These are phyloP conservation scores for Boletus subparvulus DNA, from an alignment of 768 basidiomycete genomes.

Conservation along the genomic window DNA sequence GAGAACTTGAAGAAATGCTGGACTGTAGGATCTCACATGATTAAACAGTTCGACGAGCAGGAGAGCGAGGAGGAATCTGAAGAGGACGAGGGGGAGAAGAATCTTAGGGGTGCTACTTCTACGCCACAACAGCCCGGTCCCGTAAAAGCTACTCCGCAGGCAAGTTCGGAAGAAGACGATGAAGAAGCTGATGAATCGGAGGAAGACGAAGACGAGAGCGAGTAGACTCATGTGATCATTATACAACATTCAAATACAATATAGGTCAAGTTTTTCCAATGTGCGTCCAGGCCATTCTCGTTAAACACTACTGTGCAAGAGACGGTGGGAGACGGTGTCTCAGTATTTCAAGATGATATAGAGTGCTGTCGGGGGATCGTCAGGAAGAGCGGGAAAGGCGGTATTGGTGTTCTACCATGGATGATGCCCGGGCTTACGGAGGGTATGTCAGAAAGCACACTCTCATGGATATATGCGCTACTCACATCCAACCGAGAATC, in stretches of 20 bases:
- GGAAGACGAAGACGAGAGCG: slow-evolving; percentile 6
- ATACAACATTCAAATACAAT: slow-evolving; percentile 9
- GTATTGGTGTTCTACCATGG: slow-evolving; percentile 43
- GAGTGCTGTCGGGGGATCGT: slow-evolving; percentile 47
- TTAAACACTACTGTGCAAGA: not conserved
- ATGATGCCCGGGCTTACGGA: slow-evolving; percentile 68
- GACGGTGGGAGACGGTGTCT: not conserved
- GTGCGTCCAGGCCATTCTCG: not conserved
- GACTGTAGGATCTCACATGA: slow-evolving; percentile 70
- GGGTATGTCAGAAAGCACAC: slow-evolving; percentile 10
- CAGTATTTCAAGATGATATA: slow-evolving; percentile 82
- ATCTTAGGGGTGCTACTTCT: not conserved
- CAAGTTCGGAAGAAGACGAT: slow-evolving; percentile 6
- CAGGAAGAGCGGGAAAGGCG: slow-evolving; percentile 3
- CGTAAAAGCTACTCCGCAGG: not conserved
- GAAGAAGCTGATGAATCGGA: not conserved
- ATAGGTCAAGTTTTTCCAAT: not conserved
- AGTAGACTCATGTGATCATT: slow-evolving; percentile 9
- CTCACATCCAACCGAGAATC: slow-evolving; percentile 77
- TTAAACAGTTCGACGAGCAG: slow-evolving; percentile 79
- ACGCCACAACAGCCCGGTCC: not conserved
- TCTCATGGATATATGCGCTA: slow-evolving; percentile 4
- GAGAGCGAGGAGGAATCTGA: slow-evolving; percentile 52
- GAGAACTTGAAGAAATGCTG: slow-evolving; percentile 69
- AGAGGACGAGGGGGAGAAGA: slow-evolving; percentile 19